phyloP scores from a whole-genome alignment of 441 rosid genomes.

The Populus tomentosa region DNA sequence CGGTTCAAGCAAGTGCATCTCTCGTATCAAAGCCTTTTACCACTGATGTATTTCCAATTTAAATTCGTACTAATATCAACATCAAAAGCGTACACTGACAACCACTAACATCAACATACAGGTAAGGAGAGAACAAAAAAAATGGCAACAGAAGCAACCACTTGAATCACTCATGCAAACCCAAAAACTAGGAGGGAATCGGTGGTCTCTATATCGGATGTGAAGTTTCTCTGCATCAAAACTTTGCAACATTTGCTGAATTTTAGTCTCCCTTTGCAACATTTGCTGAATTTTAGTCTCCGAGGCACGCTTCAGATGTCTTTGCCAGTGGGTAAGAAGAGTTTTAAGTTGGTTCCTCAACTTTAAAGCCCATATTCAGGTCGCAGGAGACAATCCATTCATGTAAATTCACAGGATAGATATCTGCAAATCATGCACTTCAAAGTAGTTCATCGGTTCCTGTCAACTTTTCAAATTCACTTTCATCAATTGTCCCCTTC shows the following conservation, averaged over 20 bases:
- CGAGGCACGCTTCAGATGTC: background rate
- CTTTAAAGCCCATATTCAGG: background rate
- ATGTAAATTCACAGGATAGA: background rate
- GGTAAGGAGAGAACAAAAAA: too few species aligned
- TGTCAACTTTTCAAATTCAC: slow-evolving; percentile 58
- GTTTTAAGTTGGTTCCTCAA: background rate
- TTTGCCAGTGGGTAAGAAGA: background rate
- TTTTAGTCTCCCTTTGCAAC: background rate
- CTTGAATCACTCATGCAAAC: too few species aligned
- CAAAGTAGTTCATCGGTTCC: slow-evolving; percentile 67
- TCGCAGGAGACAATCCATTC: background rate
- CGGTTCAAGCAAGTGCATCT: too few species aligned
- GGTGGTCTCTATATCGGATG: background rate
- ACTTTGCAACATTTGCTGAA: background rate
- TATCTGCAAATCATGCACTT: slow-evolving; percentile 8
- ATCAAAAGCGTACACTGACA: too few species aligned
- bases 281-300: background rate
- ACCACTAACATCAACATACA: too few species aligned
- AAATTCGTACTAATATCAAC: too few species aligned
- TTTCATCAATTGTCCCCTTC: slow-evolving; percentile 68
- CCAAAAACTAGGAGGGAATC: too few species aligned
- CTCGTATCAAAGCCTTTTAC: too few species aligned
- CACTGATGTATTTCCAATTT: too few species aligned
- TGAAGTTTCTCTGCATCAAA: background rate
- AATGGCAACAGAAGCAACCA: too few species aligned